Percentiles rank a stretch among this genome's conserved stretches.
phyloP scores from a whole-genome alignment of 352 stramenopile species.

The Aphanomyces euteiches region DNA sequence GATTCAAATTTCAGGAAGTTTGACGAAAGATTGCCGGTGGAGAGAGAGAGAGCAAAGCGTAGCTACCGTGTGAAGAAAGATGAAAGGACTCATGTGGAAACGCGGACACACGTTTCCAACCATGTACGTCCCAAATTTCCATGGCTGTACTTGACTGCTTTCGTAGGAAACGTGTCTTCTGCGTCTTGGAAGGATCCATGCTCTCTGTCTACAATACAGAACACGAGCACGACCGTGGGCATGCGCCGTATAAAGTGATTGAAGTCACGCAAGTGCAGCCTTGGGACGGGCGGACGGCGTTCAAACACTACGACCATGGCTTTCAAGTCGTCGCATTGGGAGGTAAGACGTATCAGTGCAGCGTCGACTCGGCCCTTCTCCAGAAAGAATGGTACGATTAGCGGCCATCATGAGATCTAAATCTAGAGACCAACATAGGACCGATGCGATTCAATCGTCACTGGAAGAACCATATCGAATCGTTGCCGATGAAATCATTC shows the following conservation, averaged over 20 bases:
- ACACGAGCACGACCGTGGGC: conserved; percentile 45
- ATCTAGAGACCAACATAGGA: conserved; percentile 24
- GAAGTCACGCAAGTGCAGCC: conserved; percentile 52
- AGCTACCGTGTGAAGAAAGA: conserved; percentile 4
- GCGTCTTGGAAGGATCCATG: conserved; percentile 76
- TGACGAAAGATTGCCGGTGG: too few relatives aligned
- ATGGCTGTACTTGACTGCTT: not conserved
- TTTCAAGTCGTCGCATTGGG: conserved; percentile 44
- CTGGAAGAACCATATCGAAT: conserved; percentile 70
- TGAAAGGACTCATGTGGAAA: conserved; percentile 51
- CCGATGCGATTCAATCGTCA: conserved; percentile 54
- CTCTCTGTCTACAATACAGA: conserved; percentile 54
- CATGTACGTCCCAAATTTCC: conserved; percentile 39
- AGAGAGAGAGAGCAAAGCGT: not conserved
- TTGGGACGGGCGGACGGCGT: conserved; percentile 35
- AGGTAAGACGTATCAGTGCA: conserved; percentile 51
- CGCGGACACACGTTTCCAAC: conserved; percentile 45
- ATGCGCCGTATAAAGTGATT: conserved; percentile 52
- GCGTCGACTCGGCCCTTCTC: conserved; percentile 50
- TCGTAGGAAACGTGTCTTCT: conserved; percentile 62
- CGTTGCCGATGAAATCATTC: conserved; percentile 68
- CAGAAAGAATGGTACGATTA: conserved; percentile 43
- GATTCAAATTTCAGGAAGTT: too few relatives aligned
- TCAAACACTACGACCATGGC: conserved; percentile 40
- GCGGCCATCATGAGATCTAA: not conserved